Evolutionary conservation across 164 flowering plant genomes (phyloP).

Genomic region (Annona squamosa): DNA sequence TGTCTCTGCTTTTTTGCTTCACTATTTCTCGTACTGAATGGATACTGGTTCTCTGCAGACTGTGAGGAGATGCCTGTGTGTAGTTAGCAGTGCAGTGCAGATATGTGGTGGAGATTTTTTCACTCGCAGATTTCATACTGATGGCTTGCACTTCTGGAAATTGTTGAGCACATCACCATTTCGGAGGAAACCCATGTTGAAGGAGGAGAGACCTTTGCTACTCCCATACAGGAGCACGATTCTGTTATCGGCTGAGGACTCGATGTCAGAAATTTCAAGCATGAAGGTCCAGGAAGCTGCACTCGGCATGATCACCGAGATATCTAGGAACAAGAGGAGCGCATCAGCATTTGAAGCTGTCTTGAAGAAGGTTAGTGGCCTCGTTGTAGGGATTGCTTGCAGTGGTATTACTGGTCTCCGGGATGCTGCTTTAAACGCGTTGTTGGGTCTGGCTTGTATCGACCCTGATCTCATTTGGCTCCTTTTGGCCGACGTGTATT

Average conservation of each 20-base stretch:
- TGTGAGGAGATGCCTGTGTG: conserved; percentile 54
- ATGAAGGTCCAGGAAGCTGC: conserved; percentile 74
- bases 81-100: conserved; percentile 50
- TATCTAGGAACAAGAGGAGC: conserved; percentile 59
- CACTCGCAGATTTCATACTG: conserved; percentile 71
- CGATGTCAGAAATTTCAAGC: conserved; percentile 57
- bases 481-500: conserved; percentile 85
- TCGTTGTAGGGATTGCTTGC: conserved; percentile 80
- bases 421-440: conserved; percentile 59
- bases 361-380: conserved; percentile 78
- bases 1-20: neutral
- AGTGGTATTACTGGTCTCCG: conserved; percentile 61
- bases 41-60: conserved; percentile 31
- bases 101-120: conserved; percentile 94
- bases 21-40: neutral
- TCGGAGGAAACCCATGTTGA: conserved; percentile 31
- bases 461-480: conserved; percentile 97
- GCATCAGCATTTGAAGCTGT: conserved; percentile 66
- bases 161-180: conserved; percentile 62
- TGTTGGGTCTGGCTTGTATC: conserved; percentile 60
- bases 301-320: conserved; percentile 77
- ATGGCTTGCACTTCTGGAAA: conserved; percentile 84
- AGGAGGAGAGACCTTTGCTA: conserved; percentile 39
- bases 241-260: conserved; percentile 32
- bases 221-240: conserved; percentile 69